Base-by-base conservation (phyloP, 129 eudicot species). In the Erigeron canadensis region DNA sequence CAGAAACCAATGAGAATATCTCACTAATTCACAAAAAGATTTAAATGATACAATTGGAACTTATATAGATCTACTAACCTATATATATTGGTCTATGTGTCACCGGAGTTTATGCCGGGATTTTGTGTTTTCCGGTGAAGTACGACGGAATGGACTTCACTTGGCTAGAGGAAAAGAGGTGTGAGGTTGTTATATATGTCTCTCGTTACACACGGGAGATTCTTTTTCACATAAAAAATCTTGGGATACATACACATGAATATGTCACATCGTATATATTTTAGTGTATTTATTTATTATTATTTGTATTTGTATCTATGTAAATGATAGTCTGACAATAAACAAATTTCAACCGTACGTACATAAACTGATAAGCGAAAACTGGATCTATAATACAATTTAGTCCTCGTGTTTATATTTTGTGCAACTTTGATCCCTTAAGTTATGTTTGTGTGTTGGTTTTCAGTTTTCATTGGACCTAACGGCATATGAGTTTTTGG, bases 111-210 rank as follows among this genome's bases (percentile, higher is more conserved):
- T 19, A 60, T 68, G 70, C 45, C 70, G 53, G 69, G 1, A 10
- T 21, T 40, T 72, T 23, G 64, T 63, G 67, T 71, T 78, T 55
- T 63, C 81, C 77, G 77, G 77, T 67, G 22, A 77, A 39, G 76
- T 47, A 54, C 40, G 60, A 67, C 43, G 44, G 59, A 75, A 18
- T n/a, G 74, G 10, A 41, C 57, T 57, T 63, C 62, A 71, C 77
- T 71, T 63, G 16, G 73, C 51, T 37, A 45, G 39, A 48, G 34
- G 60, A 16, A 67, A 71, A 67, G 60, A 64, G 59, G 73, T 78
- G 72, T 63, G 77, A 71, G 72, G 77, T 78, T 5, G n/a, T 51
- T 77, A 76, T 77, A 77, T 59, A 62, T 70, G 22, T 75, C 39
- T 57, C 40, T 28, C 62, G 37, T 7, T 39, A 76, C 45, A 70